Evolutionary conservation across 129 eudicot species (phyloP), one percentile per base, ranked within the genome.

Genomic region (Flaveria linearis): DNA sequence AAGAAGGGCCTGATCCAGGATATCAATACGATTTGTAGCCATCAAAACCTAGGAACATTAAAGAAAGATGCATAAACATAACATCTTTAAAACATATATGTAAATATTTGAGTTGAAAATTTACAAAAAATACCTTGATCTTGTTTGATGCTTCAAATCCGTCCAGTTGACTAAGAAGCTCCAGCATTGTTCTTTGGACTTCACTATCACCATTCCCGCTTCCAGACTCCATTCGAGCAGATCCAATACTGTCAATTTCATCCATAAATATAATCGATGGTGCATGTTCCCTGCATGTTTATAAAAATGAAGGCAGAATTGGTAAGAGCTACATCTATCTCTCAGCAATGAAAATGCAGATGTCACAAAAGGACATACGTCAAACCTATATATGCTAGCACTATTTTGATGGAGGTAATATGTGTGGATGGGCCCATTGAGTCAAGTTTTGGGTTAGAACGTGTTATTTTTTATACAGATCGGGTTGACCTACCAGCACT

Each of bases 101-200:
- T 33, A 56, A 3, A 41, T 22, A 18, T 22, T 2, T 15, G 16
- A 43, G 58, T 22, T 60, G 45, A 74, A 46, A 7, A 18, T 20
- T 20, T 36, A n/a, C 66, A 52, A 57, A 56, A 62, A 71, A 41
- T 74, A 89, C 96, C 83, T 92, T 92, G 80, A 92, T 92, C 81
- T 92, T 90, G 76, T 92, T 92, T 39, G 98, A 92, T 76, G 98
- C 98, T 84, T 92, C 98, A 78, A 92, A 90, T 3, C 98, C 98
- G 82, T 92, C 98, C 51, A 92, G 83, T 60, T 92, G 98, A 73
- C 90, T 92, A 65, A 90, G 96, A 76, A 92, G 96, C 82, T 92
- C 98, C 68, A 90, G 81, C 98, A 92, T 90, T 22, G 98, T 92
- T 78, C 98, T 43, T 72, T 90, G 98, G 65, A 92, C 96, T 82